Evolutionary conservation across 1,284 basidiomycete species (phyloP).

Genomic region (Malassezia arunalokei): DNA sequence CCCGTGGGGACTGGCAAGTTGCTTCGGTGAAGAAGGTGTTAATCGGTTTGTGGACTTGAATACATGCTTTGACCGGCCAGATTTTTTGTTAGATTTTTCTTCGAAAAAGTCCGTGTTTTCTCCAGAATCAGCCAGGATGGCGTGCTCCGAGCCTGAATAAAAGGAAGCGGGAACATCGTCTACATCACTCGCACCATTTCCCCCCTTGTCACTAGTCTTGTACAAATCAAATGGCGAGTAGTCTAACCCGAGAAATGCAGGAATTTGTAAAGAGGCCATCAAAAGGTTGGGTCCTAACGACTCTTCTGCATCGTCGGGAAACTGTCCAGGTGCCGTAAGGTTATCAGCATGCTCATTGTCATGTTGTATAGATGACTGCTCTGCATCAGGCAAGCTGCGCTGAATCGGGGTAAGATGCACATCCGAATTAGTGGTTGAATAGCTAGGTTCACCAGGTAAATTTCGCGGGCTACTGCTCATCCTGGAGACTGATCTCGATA

Average conservation of each 20-base stretch:
- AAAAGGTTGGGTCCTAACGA: not conserved
- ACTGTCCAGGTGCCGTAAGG: slow-evolving; percentile 8
- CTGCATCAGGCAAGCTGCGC: too few relatives aligned
- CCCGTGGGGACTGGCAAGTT: not conserved
- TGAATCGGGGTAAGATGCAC: too few relatives aligned
- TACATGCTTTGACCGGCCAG: not conserved
- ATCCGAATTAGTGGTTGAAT: too few relatives aligned
- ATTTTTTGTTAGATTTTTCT: not conserved
- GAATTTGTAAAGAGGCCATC: not conserved
- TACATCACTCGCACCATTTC: not conserved
- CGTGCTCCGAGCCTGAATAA: not conserved
- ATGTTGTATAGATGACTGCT: too few relatives aligned
- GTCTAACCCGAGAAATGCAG: not conserved
- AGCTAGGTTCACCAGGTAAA: too few relatives aligned
- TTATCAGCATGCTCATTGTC: not conserved
- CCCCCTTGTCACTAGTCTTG: not conserved
- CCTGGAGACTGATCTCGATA: too few relatives aligned
- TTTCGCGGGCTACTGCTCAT: too few relatives aligned
- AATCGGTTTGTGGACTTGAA: not conserved
- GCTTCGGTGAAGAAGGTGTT: not conserved
- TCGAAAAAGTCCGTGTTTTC: slow-evolving; percentile 5
- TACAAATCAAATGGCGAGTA: not conserved
- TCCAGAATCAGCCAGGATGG: not conserved
- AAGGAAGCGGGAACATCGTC: not conserved
- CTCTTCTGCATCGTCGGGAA: not conserved